Base-by-base conservation (phyloP, 768 basidiomycete genomes). In the Kwoniella dejecticola region DNA sequence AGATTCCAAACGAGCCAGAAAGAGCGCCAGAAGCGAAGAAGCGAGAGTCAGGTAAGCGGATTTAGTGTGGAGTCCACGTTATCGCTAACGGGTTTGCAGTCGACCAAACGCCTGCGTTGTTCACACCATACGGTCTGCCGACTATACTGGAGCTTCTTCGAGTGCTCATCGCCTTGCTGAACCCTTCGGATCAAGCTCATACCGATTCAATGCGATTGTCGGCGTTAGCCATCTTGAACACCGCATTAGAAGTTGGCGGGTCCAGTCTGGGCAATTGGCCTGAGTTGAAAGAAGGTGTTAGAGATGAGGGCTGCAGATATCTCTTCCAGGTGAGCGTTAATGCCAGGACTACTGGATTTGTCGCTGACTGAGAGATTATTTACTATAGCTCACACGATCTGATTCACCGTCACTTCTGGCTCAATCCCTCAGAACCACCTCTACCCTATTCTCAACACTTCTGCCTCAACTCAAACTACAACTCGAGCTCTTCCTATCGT, bases 121-220 rank as follows among this genome's bases (percentile, higher is more conserved):
- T 78, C 66, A 67, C 70, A 0, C 74, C 80, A 84, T 95, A 91
- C 78, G 95, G 95, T 12, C 84, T 97, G 31, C 91, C 93, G 2
- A 93, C 96, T 12, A 87, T 96, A 41, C 81, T 92, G 17, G 95
- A 97, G 76, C 86, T 99, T 5, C 82, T 98, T 33, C 88, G 94
- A 2, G 96, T 98, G 31, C 85, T 99, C 57, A 87, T 97, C 73
- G 92, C 95, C 69, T 90, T 99, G 40, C 83, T 99, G 49, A 92
- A 98, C 78, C 96, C 96, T 19, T 89, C 85, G 68, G 92, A 95
- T 75, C 89, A 91, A 67, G 86, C 92, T 54, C 95, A 98, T 76
- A 97, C 96, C 2, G 96, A 98, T 77, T 91, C 93, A 3, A 96
- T 94, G 54, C 87, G 96, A 13, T 83, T 95, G 7, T 88, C 89